Evolutionary conservation across 148 eudicot species (phyloP).

Genomic region (Polygonum aviculare): DNA sequence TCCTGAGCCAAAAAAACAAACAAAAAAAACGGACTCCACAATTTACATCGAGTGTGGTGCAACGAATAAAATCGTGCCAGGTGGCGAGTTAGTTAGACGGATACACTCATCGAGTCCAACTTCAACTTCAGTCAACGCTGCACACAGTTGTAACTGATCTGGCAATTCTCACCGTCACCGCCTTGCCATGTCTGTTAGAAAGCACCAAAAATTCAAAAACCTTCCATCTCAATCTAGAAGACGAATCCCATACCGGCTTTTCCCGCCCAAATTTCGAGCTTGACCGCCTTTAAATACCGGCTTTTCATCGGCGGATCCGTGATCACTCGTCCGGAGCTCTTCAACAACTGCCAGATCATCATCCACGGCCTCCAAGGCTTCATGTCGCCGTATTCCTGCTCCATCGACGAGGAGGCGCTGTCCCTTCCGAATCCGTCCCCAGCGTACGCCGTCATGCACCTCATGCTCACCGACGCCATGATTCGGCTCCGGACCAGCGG

Average conservation of each 20-base stretch:
- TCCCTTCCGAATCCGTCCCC: slow-evolving; percentile 31
- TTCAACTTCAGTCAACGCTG: background rate
- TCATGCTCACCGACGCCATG: slow-evolving; percentile 53
- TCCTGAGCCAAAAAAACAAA: background rate
- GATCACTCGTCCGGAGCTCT: slow-evolving; percentile 45
- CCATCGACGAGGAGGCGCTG: slow-evolving; percentile 41
- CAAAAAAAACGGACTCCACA: background rate
- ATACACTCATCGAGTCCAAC: background rate
- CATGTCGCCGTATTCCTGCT: slow-evolving; percentile 56
- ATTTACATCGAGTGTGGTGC: background rate
- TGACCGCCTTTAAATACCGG: slow-evolving; percentile 14
- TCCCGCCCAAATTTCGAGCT: slow-evolving; percentile 2
- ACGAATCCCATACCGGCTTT: background rate
- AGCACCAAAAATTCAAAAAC: background rate
- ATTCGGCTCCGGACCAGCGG: slow-evolving; percentile 34
- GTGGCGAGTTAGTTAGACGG: background rate
- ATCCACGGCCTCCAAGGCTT: slow-evolving; percentile 63
- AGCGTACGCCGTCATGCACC: slow-evolving; percentile 28
- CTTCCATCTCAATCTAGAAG: background rate
- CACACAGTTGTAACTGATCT: background rate
- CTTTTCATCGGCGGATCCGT: slow-evolving; percentile 54
- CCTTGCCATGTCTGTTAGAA: background rate
- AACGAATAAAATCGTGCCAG: background rate
- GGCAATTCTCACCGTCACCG: too few relatives aligned
- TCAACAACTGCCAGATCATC: slow-evolving; percentile 32